phyloP scores from a whole-genome alignment of 148 eudicot genomes.

The Pouteria glomerata region DNA sequence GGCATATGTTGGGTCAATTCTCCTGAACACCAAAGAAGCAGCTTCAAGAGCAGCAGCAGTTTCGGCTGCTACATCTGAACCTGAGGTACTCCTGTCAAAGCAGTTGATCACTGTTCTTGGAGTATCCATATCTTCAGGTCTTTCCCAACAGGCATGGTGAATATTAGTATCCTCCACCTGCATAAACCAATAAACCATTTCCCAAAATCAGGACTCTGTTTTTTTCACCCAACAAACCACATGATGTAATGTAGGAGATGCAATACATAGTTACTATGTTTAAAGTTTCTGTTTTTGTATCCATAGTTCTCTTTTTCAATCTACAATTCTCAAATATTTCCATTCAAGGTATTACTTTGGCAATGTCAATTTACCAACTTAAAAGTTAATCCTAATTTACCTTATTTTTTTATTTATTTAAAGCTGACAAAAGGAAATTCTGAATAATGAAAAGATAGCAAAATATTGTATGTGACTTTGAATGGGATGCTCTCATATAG shows the following conservation, averaged over 20 bases:
- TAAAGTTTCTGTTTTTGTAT: too few species aligned
- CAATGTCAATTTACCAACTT: too few species aligned
- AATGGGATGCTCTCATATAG: too few species aligned
- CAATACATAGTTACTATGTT: too few species aligned
- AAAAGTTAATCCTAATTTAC: too few species aligned
- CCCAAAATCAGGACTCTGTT: not conserved
- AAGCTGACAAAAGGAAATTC: too few species aligned
- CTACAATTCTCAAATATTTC: too few species aligned
- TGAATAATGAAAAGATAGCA: too few species aligned
- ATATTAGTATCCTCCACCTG: slow-evolving; percentile 82
- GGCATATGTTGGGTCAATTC: slow-evolving; percentile 64
- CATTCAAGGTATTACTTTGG: too few species aligned
- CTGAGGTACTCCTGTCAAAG: slow-evolving; percentile 79
- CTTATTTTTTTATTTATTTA: too few species aligned
- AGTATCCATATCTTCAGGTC: slow-evolving; percentile 99
- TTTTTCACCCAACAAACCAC: not conserved
- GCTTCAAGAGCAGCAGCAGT: slow-evolving; percentile 98
- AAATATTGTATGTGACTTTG: too few species aligned
- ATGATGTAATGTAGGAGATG: not conserved
- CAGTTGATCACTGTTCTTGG: slow-evolving; percentile 72
- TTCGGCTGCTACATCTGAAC: slow-evolving; percentile 95
- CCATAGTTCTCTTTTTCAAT: too few species aligned
- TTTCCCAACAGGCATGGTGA: slow-evolving; percentile 98
- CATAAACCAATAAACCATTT: slow-evolving; percentile 8
- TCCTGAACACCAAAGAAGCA: slow-evolving; percentile 83